A percentile compares a stretch with the other conserved stretches of the same genome.
These are phyloP conservation scores for Lachancea lanzarotensis DNA, from an alignment of 805 yeast species.

Conservation along the genomic window DNA sequence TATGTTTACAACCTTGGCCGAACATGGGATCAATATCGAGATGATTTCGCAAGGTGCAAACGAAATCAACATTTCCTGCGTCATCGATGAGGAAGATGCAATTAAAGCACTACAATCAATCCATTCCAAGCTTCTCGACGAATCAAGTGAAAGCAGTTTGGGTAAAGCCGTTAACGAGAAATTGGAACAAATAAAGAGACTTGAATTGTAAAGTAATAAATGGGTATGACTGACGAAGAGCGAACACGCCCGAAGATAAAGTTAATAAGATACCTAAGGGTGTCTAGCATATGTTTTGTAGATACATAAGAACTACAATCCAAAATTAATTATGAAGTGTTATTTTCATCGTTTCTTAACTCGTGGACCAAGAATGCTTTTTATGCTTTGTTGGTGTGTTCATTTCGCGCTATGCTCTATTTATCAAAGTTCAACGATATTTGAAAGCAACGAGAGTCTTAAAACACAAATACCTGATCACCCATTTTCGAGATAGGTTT, in stretches of 20 bases:
- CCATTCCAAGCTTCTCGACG: constrained; percentile 66
- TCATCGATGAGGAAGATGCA: constrained; percentile 76
- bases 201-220: constrained; percentile 16
- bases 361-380: too few species aligned
- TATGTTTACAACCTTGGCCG: constrained; percentile 91
- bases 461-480: constrained; percentile 86
- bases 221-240: neutral
- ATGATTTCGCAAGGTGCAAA: constrained; percentile 99
- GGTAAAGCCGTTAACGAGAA: constrained; percentile 39
- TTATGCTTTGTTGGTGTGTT: too few species aligned
- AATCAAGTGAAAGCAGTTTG: constrained; percentile 18
- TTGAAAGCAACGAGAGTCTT: constrained; percentile 11
- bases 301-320: neutral
- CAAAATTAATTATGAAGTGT: too few species aligned
- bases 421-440: neutral
- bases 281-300: neutral
- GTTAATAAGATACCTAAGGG: neutral
- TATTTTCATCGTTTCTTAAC: too few species aligned
- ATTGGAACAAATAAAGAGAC: constrained; percentile 39
- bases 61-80: constrained; percentile 95
- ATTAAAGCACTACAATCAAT: constrained; percentile 79
- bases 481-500: constrained; percentile 84
- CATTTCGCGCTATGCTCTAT: neutral
- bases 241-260: neutral
- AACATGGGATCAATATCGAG: constrained; percentile 86